Base-by-base conservation (phyloP, 495 filamentous ascomycete species). In the Podospora tetraspora region DNA sequence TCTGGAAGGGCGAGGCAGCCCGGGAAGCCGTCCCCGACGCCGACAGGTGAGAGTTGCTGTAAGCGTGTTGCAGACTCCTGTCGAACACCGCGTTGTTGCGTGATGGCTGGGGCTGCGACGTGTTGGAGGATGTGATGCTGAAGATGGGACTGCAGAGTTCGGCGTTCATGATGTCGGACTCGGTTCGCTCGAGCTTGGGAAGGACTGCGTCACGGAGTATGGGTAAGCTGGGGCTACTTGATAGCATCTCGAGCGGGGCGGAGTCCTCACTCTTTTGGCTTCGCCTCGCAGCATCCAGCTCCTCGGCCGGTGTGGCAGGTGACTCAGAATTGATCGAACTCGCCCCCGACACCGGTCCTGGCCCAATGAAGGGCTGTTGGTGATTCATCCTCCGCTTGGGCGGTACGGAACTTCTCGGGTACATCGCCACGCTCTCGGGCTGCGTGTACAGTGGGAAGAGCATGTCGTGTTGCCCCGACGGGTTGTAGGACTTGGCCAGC, bases 81-180 rank as follows among this genome's bases (percentile, higher is more conserved):
- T 82, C 84, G 68, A 97, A 89, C 25, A 92, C 72, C 64, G 89
- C 87, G 83, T 82, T 87, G 79, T 66, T 87, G 76, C 74, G 85
- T 81, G 79, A 87, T 71, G 78, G 84, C 69, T 78, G 82, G 32
- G 72, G 76, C 69, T 79, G 77, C 73, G 77, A 74, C 75, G 85
- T 59, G 63, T 81, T 67, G 56, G 83, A 70, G 37, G 86, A 81
- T 70, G 86, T 84, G 76, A 86, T 80, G 66, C 81, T 78, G 68
- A 85, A 82, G 70, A 79, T 82, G 9, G 91, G 89, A 70, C 89
- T 92, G 84, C 90, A 97, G 1, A 97, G 85, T 73, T 95, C 92
- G 76, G 97, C 94, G 73, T 88, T 83, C 72, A 90, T 93, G 30
- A 91, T 84, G 74, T 97, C 93, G 10, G 92, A 93, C 76, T 93